Conservation (phyloP, 345 rosid genomes). For the Melastoma malabathricum region DNA sequence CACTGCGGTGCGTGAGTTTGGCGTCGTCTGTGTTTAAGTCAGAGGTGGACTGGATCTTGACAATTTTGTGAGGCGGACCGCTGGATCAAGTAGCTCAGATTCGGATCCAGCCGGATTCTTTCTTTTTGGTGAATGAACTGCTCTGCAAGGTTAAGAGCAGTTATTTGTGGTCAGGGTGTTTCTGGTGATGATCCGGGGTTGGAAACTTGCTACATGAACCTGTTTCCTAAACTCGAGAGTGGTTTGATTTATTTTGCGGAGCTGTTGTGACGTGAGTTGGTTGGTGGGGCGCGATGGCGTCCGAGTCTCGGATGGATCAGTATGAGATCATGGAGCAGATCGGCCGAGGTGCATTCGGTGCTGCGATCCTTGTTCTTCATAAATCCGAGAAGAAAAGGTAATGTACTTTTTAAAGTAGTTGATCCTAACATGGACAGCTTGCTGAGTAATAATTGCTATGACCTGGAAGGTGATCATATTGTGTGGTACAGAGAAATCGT, state of each 20-base stretch:
- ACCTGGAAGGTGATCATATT: neutral
- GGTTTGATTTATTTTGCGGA: neutral
- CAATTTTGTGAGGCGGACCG: neutral
- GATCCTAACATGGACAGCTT: too few relatives aligned
- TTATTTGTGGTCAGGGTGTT: slow-evolving; percentile 7
- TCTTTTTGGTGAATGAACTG: slow-evolving; percentile 7
- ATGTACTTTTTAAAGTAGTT: neutral
- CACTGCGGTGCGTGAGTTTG: too few relatives aligned
- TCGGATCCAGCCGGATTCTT: neutral
- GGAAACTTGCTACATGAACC: too few relatives aligned
- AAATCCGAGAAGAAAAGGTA: slow-evolving; percentile 89
- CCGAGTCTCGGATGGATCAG: slow-evolving; percentile 98
- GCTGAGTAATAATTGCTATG: neutral
- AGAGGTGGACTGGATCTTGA: neutral
- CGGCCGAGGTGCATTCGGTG: slow-evolving; percentile 97
- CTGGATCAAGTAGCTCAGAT: neutral
- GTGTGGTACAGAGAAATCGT: slow-evolving; percentile 4
- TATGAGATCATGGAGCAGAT: slow-evolving; percentile 99
- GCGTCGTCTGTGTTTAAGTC: too few relatives aligned
- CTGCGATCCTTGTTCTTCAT: slow-evolving; percentile 90
- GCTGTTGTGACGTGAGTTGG: slow-evolving; percentile 1
- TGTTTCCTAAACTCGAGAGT: neutral
- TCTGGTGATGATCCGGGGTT: slow-evolving; percentile 2
- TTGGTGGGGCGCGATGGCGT: slow-evolving; percentile 9
- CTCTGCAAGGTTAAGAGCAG: slow-evolving; percentile 10